Base-by-base conservation (phyloP, 768 basidiomycete species). In the Tephrocybe sp. region DNA sequence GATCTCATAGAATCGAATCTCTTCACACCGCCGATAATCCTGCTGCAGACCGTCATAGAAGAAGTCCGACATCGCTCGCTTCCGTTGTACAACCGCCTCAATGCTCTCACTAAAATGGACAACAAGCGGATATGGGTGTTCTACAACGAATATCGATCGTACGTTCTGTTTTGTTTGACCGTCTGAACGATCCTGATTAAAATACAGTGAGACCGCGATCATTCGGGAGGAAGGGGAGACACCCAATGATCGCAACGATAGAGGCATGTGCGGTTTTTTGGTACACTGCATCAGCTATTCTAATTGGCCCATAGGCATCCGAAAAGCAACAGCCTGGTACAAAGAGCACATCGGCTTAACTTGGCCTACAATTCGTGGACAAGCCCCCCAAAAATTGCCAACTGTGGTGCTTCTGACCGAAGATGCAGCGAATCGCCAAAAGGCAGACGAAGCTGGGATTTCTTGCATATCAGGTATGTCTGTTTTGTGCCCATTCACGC, bases 61-160 rank as follows among this genome's bases (percentile, higher is more conserved):
- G 97, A 99, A 82, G 93, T 98, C 52, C 80, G 96, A 51, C 97
- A 98, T 65, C 80, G 97, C 16, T 93, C 90, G 1, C 71, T 98
- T 20, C 96, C 96, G 3, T 71, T 98, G 13, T 93, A 92, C 70
- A 98, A 94, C 65, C 87, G 95, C 30, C 77, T 99, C 55, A 95
- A 91, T 60, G 82, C 87, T 1, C 75, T 98, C 41, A 77, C 87
- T 26, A 88, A 83, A 55, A 81, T 84, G 57, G 96, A 98, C 51
- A 92, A 92, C 54, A 93, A 92, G 63, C 74, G 71, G n/a, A 78
- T 86, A 9, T 91, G 85, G 83, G 75, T 89, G 5, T 92, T 92
- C 63, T 92, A 93, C 64, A 91, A 94, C 61, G 91, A 93, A 62
- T 92, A 84, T 63, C 71, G 85, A 64, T 84, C 82, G 90, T 92